Evolutionary conservation across 1,284 basidiomycete genomes (phyloP), one percentile per base, ranked within the genome.

Genomic region (Schizophyllum commune): DNA sequence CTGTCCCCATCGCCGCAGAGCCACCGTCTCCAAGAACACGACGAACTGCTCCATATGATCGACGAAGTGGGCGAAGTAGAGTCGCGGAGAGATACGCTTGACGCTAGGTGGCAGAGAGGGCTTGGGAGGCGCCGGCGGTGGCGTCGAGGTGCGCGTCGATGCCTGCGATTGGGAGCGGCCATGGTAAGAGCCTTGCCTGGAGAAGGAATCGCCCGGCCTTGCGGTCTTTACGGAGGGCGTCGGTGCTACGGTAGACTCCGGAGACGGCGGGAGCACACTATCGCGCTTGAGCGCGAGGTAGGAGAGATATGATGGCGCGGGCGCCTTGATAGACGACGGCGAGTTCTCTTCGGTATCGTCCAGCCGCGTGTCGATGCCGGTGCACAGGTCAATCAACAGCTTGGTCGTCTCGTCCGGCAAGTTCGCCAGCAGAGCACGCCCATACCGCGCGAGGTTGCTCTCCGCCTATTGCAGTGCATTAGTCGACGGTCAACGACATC

Each of bases 51-150:
- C 79, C 63, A 89, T 86, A 68, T 96, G 93, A 67, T 96, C 92
- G 52, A 98, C 89, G 67, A 98, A 99, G 72, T 97, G 94, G 0
- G 96, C 88, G 69, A 98, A 98, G 73, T 94, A 98, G 33, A 90
- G 79, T 1, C 88, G 80, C 0, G 96, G 94, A 0, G 94, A 94
- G 0, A 94, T 91, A 0, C 86, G 79, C 63, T 84, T 83, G 60
- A 77, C 70, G 39, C 39, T 47, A 1, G 72, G 73, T 5, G 68
- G 68, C 3, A 47, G 39, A 4, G 39, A 47, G 1, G 69, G 72
- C 21, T 67, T 69, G 19, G 70, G 66, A 32, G 64, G 61, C 22
- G 69, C 60, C 1, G 70, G 60, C 15, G 68, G 68, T 5, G 70
- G 64, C 22, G 71, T 63, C 11, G 69, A 64, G 1, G 70, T 60